Conservation (phyloP, 2,329 filamentous ascomycete species). For the Colletotrichum liaoningense region DNA sequence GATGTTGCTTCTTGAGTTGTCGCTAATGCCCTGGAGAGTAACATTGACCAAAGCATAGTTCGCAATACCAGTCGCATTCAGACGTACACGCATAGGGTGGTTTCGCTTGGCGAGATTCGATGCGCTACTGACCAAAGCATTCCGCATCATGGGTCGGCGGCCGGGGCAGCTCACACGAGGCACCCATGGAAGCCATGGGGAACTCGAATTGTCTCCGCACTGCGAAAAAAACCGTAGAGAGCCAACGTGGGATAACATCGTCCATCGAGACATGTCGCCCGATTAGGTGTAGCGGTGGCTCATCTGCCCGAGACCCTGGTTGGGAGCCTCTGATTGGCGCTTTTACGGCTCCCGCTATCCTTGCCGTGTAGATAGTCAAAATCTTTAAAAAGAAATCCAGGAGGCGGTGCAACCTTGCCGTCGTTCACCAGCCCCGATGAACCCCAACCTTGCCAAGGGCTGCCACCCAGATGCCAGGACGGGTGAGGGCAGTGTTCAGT, state of each 20-base stretch:
- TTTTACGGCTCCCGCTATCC: slow-evolving; percentile 33
- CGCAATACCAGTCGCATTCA: slow-evolving; percentile 20
- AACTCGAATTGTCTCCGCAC: not conserved
- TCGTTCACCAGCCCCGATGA: slow-evolving; percentile 24
- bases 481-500: slow-evolving; percentile 15
- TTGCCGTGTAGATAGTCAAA: slow-evolving; percentile 31
- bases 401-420: slow-evolving; percentile 36
- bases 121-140: slow-evolving; percentile 13
- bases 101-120: slow-evolving; percentile 27
- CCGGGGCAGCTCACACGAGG: slow-evolving; percentile 9
- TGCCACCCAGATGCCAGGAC: slow-evolving; percentile 18
- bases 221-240: slow-evolving; percentile 4
- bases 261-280: slow-evolving; percentile 35
- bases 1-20: slow-evolving; percentile 3
- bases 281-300: slow-evolving; percentile 36
- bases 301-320: slow-evolving; percentile 19
- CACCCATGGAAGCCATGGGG: not conserved
- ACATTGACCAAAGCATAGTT: not conserved
- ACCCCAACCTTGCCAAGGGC: slow-evolving; percentile 30
- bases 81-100: slow-evolving; percentile 5
- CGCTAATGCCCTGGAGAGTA: not conserved
- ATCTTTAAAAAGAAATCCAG: slow-evolving; percentile 37
- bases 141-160: not conserved
- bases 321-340: slow-evolving; percentile 26
- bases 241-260: slow-evolving; percentile 17